These are phyloP conservation scores for Brassica rapa DNA, from an alignment of 345 rosid species.

Conservation along the genomic window DNA sequence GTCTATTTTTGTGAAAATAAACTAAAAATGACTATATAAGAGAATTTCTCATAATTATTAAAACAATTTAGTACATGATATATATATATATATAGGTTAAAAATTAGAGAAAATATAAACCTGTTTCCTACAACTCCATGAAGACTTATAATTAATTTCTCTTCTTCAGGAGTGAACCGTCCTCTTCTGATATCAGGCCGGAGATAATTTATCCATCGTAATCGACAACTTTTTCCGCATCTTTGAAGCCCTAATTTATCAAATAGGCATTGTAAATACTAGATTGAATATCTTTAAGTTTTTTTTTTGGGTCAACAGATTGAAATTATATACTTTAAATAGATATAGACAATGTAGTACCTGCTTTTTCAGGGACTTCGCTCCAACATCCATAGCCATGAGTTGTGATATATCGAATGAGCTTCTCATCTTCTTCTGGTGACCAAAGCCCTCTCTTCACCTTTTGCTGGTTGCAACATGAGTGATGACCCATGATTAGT, in stretches of 20 bases:
- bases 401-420: constrained; percentile 82
- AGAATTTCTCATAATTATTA: too few relatives aligned
- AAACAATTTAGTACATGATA: too few relatives aligned
- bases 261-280: background rate
- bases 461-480: constrained; percentile 99
- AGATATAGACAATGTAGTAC: constrained; percentile 31
- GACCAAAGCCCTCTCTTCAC: constrained; percentile 99
- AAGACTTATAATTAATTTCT: constrained; percentile 96
- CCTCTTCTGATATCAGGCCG: constrained; percentile 99
- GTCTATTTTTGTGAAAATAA: too few relatives aligned
- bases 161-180: constrained; percentile 91
- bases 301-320: too few relatives aligned
- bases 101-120: constrained; percentile 37
- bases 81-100: background rate
- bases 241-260: constrained; percentile 73
- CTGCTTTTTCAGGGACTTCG: constrained; percentile 99
- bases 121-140: constrained; percentile 99
- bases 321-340: too few relatives aligned
- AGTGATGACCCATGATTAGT: constrained; percentile 84
- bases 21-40: too few relatives aligned
- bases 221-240: constrained; percentile 96
- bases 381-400: constrained; percentile 99
- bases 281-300: background rate
- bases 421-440: constrained; percentile 99
- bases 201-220: constrained; percentile 97